These are phyloP conservation scores for Uronychia setigera DNA, from an alignment of 73 alveolate species.

Conservation along the genomic window DNA sequence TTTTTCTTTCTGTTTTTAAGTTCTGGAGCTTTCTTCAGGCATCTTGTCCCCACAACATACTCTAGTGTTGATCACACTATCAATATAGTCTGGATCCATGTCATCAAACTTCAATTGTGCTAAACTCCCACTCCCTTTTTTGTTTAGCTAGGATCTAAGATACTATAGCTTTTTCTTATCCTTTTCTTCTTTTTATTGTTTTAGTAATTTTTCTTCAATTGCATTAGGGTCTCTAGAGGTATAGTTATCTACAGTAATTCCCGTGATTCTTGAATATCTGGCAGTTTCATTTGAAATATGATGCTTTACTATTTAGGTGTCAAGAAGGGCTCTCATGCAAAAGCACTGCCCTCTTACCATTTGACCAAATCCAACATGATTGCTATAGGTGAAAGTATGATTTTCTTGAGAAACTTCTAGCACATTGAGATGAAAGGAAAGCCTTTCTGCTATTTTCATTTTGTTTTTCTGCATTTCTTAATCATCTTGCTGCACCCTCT, in stretches of 20 bases:
- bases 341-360: slow-evolving; percentile 3
- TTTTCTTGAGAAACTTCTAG: neutral
- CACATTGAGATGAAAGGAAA: neutral
- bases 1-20: neutral
- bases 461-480: neutral
- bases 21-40: neutral
- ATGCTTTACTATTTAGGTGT: neutral
- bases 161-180: no score
- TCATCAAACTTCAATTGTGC: neutral
- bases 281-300: neutral
- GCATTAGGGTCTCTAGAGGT: no score
- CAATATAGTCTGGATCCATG: neutral
- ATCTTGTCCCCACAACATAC: neutral
- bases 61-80: neutral
- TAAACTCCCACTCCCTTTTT: neutral
- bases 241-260: neutral
- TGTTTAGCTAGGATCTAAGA: no score
- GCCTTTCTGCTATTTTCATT: neutral
- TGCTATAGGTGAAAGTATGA: neutral
- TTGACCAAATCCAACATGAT: neutral
- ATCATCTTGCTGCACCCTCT: neutral
- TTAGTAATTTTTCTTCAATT: no score
- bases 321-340: neutral
- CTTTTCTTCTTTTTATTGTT: no score
- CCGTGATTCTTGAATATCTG: neutral